These are phyloP conservation scores for Globisporangium middletonii DNA, from an alignment of 352 stramenopile genomes.

Conservation along the genomic window DNA sequence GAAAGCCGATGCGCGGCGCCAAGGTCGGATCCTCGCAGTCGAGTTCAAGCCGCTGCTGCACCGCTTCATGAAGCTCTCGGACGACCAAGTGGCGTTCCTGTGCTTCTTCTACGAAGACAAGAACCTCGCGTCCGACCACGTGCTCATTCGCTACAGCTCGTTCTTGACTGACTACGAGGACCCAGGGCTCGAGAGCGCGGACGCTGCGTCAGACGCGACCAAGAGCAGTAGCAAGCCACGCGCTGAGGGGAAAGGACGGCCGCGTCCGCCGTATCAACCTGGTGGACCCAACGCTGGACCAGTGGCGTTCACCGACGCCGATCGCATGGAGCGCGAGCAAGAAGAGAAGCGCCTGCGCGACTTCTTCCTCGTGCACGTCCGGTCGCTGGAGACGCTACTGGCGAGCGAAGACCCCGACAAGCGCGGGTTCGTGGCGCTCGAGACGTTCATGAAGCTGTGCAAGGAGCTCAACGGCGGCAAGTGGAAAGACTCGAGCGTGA, in stretches of 20 bases:
- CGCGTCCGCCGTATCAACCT: slow-evolving; percentile 10
- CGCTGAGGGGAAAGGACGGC: slow-evolving; percentile 20
- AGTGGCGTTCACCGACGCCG: slow-evolving; percentile 5
- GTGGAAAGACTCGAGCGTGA: slow-evolving; percentile 32
- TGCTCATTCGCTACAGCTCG: slow-evolving; percentile 62
- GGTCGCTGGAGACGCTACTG: slow-evolving; percentile 32
- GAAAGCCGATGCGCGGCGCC: slow-evolving; percentile 33
- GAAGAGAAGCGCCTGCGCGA: slow-evolving; percentile 37
- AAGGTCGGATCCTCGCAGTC: slow-evolving; percentile 40
- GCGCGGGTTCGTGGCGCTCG: slow-evolving; percentile 42
- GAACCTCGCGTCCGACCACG: slow-evolving; percentile 42
- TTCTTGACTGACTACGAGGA: slow-evolving; percentile 75
- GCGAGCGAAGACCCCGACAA: slow-evolving; percentile 34
- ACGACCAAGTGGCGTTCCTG: slow-evolving; percentile 64
- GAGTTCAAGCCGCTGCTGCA: slow-evolving; percentile 46
- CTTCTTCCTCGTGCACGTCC: slow-evolving; percentile 39
- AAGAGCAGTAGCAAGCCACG: slow-evolving; percentile 6
- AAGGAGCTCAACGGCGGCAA: slow-evolving; percentile 23
- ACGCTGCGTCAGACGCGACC: slow-evolving; percentile 3
- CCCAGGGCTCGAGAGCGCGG: slow-evolving; percentile 34
- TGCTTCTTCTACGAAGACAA: slow-evolving; percentile 78
- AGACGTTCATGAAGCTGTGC: slow-evolving; percentile 36
- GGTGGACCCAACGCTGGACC: neutral
- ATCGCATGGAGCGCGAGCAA: slow-evolving; percentile 14
- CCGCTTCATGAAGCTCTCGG: slow-evolving; percentile 35